Conservation (phyloP, 2,329 filamentous ascomycete species). For the Rhynchosporium secalis region DNA sequence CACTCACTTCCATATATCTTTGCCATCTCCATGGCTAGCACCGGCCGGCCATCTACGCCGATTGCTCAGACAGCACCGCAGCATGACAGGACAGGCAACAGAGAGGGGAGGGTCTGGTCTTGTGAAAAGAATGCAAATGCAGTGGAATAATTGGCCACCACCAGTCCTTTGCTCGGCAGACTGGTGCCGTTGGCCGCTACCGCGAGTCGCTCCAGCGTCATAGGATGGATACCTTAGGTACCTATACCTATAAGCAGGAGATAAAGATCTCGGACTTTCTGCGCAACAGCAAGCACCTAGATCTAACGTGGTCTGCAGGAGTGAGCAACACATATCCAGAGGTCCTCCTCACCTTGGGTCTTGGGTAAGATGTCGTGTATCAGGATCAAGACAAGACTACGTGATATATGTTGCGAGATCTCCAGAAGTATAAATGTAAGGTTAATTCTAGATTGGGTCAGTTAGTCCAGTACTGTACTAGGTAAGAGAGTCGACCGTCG, state of each 20-base stretch:
- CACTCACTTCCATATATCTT: conserved; percentile 12
- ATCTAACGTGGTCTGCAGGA: too few species aligned
- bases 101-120: background rate
- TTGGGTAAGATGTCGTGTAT: too few species aligned
- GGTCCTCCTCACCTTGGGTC: too few species aligned
- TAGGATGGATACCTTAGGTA: background rate
- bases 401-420: too few species aligned
- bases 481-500: too few species aligned
- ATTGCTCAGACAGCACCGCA: conserved; percentile 9
- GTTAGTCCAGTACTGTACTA: too few species aligned
- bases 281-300: too few species aligned
- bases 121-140: conserved; percentile 4
- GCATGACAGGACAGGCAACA: background rate
- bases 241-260: conserved; percentile 13
- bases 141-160: conserved; percentile 19
- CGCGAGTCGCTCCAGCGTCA: conserved; percentile 10
- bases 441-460: too few species aligned
- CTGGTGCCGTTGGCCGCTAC: conserved; percentile 16
- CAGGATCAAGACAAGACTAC: too few species aligned
- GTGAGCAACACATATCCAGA: too few species aligned
- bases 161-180: conserved; percentile 15
- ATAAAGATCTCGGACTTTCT: conserved; percentile 2
- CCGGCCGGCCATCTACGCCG: conserved; percentile 21
- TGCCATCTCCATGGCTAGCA: conserved; percentile 12
- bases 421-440: too few species aligned